phyloP scores from a whole-genome alignment of 192 early-diverging fungal genomes.

The Entomortierella parvispora region DNA sequence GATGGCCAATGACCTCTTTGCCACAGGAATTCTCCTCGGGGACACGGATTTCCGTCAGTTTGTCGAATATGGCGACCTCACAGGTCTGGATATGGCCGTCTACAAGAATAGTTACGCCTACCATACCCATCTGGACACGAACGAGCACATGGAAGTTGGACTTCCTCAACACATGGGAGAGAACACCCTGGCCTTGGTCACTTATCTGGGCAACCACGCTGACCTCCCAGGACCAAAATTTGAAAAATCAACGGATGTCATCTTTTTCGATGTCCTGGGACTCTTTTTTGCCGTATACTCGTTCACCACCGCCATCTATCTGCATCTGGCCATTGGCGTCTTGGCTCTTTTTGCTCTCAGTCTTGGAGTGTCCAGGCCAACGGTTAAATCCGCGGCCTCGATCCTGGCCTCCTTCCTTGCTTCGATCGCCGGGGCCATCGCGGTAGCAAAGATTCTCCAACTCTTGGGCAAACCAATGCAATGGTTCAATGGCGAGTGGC shows the following conservation, averaged over 20 bases:
- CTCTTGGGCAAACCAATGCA: constrained; percentile 54
- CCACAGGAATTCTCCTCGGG: constrained; percentile 67
- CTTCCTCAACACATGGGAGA: constrained; percentile 77
- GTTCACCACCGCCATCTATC: constrained; percentile 51
- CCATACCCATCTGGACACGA: constrained; percentile 73
- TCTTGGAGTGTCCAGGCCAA: constrained; percentile 6
- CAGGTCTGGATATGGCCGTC: constrained; percentile 73
- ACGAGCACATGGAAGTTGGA: constrained; percentile 63
- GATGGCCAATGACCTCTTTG: constrained; percentile 61
- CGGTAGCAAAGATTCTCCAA: constrained; percentile 7
- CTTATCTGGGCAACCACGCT: constrained; percentile 58
- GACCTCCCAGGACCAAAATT: constrained; percentile 48
- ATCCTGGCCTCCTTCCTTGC: constrained; percentile 28
- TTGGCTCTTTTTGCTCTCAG: constrained; percentile 36
- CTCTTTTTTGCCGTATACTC: constrained; percentile 64
- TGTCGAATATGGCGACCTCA: constrained; percentile 72
- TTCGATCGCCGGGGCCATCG: constrained; percentile 25
- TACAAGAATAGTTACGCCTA: constrained; percentile 74
- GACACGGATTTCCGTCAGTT: constrained; percentile 83
- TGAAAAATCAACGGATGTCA: constrained; percentile 57
- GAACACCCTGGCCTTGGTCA: constrained; percentile 65
- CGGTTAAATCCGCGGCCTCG: constrained; percentile 16
- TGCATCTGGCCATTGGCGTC: constrained; percentile 55
- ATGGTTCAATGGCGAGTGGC: constrained; percentile 70
- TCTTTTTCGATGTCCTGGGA: constrained; percentile 74